Evolutionary conservation across 257 asterid species (phyloP).

Genomic region (Nicotiana knightiana): DNA sequence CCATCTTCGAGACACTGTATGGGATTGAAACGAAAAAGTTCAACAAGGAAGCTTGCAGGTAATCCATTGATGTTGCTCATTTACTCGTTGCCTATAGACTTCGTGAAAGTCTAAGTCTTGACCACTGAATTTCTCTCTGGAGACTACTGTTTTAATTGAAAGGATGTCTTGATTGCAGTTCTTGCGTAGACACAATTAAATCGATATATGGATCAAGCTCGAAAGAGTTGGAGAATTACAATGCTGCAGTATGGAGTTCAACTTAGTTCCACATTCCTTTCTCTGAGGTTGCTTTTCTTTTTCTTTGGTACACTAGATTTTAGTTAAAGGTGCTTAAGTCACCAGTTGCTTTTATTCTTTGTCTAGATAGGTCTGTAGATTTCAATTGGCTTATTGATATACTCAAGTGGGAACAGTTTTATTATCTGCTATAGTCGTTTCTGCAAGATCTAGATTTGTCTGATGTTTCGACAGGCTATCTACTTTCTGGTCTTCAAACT

Average conservation of each 20-base stretch:
- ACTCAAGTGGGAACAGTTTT: neutral
- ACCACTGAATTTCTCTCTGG: neutral
- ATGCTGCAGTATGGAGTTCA: conserved; percentile 53
- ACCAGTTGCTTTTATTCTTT: neutral
- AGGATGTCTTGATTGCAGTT: conserved; percentile 32
- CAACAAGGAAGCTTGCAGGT: conserved; percentile 99
- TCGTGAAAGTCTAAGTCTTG: neutral
- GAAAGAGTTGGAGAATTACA: conserved; percentile 60
- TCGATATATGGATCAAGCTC: conserved; percentile 63
- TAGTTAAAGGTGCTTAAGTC: neutral
- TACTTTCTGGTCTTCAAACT: no score
- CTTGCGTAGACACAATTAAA: conserved; percentile 80
- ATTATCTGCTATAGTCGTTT: neutral
- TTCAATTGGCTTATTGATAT: neutral
- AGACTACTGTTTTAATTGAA: neutral
- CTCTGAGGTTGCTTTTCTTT: neutral
- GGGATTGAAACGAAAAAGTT: conserved; percentile 76
- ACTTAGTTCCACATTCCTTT: neutral
- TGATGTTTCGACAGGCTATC: neutral
- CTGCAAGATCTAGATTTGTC: neutral
- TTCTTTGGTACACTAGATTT: neutral
- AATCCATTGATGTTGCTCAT: neutral
- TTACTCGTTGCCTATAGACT: neutral
- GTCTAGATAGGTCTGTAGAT: neutral
- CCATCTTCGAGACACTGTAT: conserved; percentile 46